A percentile compares a stretch with the other conserved stretches of the same genome.
phyloP scores from a whole-genome alignment of 75 land plant genomes.

The Gnetum montanum region DNA sequence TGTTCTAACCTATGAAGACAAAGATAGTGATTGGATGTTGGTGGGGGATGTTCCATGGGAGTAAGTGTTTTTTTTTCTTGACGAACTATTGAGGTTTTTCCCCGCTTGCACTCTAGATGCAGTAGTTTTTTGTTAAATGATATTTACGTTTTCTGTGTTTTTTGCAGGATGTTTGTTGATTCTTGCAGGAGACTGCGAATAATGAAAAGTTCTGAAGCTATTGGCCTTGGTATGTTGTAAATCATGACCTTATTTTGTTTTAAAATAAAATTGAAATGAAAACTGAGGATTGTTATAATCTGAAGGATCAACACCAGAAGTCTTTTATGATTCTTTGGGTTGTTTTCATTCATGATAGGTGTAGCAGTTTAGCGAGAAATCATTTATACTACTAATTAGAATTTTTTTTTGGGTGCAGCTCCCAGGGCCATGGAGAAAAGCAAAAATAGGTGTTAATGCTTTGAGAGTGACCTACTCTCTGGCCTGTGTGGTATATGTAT shows the following conservation, averaged over 20 bases:
- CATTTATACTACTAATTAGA: too few species aligned
- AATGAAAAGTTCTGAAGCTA: conserved; percentile 56
- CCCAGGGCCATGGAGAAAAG: conserved; percentile 13
- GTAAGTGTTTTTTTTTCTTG: conserved; percentile 19
- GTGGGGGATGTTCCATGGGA: conserved; percentile 76
- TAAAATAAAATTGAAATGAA: too few species aligned
- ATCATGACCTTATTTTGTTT: neutral
- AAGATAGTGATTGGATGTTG: conserved; percentile 59
- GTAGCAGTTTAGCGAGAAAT: too few species aligned
- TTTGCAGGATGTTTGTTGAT: conserved; percentile 52
- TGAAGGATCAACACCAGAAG: neutral
- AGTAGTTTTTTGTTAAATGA: neutral
- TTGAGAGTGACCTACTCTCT: conserved; percentile 3
- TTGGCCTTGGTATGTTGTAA: conserved; percentile 42
- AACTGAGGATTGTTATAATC: too few species aligned
- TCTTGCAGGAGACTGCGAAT: conserved; percentile 56
- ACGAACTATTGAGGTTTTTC: too few species aligned
- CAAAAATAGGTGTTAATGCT: conserved; percentile 10
- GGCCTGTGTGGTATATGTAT: conserved; percentile 3
- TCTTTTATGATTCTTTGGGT: too few species aligned
- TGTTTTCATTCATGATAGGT: too few species aligned
- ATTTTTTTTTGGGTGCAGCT: neutral
- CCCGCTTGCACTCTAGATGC: neutral
- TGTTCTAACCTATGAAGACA: conserved; percentile 58
- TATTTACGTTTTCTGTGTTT: neutral